phyloP scores from a whole-genome alignment of 2,329 filamentous ascomycete genomes.

The Hypocreales sp. region DNA sequence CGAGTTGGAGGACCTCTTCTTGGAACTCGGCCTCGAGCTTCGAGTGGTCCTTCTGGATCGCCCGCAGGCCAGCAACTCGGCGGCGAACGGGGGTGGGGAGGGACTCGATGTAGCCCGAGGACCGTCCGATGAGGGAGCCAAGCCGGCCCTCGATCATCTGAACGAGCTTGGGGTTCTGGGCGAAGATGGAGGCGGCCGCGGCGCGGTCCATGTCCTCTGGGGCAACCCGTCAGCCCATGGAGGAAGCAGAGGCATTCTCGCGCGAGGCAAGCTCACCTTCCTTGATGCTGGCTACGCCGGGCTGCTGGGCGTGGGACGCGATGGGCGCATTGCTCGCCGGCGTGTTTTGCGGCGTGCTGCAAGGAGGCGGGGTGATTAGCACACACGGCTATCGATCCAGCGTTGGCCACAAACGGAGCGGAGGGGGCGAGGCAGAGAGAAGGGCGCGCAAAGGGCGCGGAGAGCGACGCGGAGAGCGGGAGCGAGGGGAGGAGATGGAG shows the following conservation, averaged over 20 bases:
- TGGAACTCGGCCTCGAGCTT: conserved; percentile 98
- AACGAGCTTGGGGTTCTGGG: conserved; percentile 85
- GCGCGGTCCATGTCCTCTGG: conserved; percentile 82
- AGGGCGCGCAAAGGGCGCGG: too few species aligned
- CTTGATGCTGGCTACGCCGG: conserved; percentile 85
- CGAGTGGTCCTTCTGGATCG: conserved; percentile 95
- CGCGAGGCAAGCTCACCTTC: conserved; percentile 93
- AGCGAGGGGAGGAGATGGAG: neutral
- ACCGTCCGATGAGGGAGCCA: conserved; percentile 79
- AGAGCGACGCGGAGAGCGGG: neutral
- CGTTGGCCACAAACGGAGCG: too few species aligned
- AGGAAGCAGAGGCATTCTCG: too few species aligned
- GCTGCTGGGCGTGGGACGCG: conserved; percentile 92
- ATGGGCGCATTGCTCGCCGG: conserved; percentile 92
- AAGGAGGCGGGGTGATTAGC: conserved; percentile 30
- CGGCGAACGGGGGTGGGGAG: conserved; percentile 79
- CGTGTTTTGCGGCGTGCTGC: conserved; percentile 95
- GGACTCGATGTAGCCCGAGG: conserved; percentile 95
- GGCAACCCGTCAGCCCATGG: too few species aligned
- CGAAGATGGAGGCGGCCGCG: conserved; percentile 81
- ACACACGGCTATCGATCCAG: too few species aligned
- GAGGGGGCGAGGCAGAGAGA: too few species aligned
- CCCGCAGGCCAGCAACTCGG: conserved; percentile 89
- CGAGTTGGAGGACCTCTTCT: conserved; percentile 90
- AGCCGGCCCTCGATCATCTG: conserved; percentile 98